phyloP scores from a whole-genome alignment of 1,284 basidiomycete species.

The Violaceomyces palustris region DNA sequence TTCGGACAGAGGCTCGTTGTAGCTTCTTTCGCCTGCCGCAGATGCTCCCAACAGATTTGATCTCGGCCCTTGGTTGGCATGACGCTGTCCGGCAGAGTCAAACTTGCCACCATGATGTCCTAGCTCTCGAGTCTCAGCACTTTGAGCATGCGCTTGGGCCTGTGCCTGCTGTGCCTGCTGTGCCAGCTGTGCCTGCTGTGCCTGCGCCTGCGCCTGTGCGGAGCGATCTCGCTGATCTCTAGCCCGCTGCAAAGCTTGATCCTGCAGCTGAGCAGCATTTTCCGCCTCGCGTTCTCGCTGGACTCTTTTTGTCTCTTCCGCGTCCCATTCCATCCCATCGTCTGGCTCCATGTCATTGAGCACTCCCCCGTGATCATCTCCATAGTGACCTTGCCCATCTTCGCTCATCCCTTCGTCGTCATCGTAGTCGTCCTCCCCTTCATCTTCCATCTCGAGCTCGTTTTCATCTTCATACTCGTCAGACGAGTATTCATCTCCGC shows the following conservation, averaged over 20 bases:
- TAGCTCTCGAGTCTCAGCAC: too few relatives aligned
- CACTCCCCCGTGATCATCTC: slow-evolving; percentile 3
- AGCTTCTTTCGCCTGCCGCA: too few relatives aligned
- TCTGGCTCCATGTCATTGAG: slow-evolving; percentile 56
- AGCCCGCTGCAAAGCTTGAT: too few relatives aligned
- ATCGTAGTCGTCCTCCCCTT: slow-evolving; percentile 32
- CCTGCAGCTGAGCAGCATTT: too few relatives aligned
- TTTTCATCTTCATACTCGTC: slow-evolving; percentile 42
- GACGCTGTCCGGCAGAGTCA: too few relatives aligned
- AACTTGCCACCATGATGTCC: too few relatives aligned
- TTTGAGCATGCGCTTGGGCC: too few relatives aligned
- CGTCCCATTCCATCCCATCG: slow-evolving; percentile 58
- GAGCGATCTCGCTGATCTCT: too few relatives aligned
- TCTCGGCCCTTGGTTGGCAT: too few relatives aligned
- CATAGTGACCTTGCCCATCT: slow-evolving; percentile 2
- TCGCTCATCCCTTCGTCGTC: slow-evolving; percentile 11
- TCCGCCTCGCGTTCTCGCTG: slow-evolving; percentile 39
- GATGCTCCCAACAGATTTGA: too few relatives aligned
- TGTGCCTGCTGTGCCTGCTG: too few relatives aligned
- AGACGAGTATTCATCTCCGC: slow-evolving; percentile 43
- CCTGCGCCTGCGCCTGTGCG: slow-evolving; percentile 3
- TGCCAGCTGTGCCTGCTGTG: too few relatives aligned
- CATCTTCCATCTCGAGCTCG: slow-evolving; percentile 26
- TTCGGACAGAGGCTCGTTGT: slow-evolving; percentile 27
- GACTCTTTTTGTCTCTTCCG: slow-evolving; percentile 52